phyloP scores from a whole-genome alignment of 495 filamentous ascomycete genomes.

The Jackrogersella minutella region DNA sequence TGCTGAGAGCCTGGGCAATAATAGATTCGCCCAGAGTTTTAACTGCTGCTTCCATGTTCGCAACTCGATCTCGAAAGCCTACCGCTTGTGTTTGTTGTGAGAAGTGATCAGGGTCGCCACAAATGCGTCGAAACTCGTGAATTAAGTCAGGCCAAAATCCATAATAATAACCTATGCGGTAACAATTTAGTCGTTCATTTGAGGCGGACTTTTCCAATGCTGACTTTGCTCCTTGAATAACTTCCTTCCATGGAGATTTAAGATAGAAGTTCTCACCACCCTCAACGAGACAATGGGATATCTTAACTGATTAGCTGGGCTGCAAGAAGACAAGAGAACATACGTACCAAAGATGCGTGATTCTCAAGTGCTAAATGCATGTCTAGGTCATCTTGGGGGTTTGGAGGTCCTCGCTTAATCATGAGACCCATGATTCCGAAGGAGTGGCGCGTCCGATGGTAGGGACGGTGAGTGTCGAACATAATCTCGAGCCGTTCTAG shows the following conservation, averaged over 20 bases:
- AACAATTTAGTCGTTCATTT: conserved; percentile 10
- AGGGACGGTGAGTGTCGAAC: conserved; percentile 17
- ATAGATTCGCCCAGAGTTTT: conserved; percentile 7
- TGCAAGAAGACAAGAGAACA: neutral
- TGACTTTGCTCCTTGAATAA: neutral
- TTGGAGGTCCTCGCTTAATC: conserved; percentile 15
- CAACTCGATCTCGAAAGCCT: conserved; percentile 1
- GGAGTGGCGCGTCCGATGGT: conserved; percentile 1
- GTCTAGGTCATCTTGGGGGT: conserved; percentile 17
- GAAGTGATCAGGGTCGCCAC: conserved; percentile 2
- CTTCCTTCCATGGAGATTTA: conserved; percentile 13
- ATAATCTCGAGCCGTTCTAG: conserved; percentile 19
- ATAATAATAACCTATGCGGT: conserved; percentile 21
- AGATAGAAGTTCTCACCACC: conserved; percentile 32
- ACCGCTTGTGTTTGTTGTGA: conserved; percentile 1
- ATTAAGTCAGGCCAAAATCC: conserved; percentile 24
- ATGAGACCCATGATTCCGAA: conserved; percentile 18
- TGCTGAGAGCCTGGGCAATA: neutral
- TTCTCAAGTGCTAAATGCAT: conserved; percentile 29
- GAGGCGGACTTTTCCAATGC: neutral
- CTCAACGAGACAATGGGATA: conserved; percentile 19
- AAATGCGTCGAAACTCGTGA: conserved; percentile 5
- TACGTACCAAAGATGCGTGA: conserved; percentile 23
- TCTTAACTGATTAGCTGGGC: conserved; percentile 1
- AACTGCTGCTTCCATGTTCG: neutral